Evolutionary conservation across 169 alveolate species (phyloP).

Genomic region (Plasmodium fragile): DNA sequence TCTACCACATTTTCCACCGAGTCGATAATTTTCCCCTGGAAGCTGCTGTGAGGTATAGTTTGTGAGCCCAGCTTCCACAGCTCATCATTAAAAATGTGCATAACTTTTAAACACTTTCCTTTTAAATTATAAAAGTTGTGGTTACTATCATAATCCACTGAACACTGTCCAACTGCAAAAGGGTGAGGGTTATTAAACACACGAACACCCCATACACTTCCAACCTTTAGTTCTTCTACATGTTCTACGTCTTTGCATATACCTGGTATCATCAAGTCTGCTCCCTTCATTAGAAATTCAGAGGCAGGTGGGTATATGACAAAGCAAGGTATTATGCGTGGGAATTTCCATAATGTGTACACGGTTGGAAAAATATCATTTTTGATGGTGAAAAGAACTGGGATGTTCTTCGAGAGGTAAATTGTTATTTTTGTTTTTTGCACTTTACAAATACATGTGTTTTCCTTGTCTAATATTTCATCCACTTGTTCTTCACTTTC

Average conservation of each 20-base stretch:
- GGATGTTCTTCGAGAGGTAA: constrained; percentile 56
- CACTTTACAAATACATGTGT: constrained; percentile 43
- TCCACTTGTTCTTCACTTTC: constrained; percentile 50
- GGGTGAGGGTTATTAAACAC: constrained; percentile 76
- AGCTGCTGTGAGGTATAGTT: constrained; percentile 48
- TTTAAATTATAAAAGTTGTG: constrained; percentile 26
- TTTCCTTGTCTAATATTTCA: constrained; percentile 55
- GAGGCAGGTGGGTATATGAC: constrained; percentile 78
- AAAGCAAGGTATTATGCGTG: constrained; percentile 73
- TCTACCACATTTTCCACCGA: constrained; percentile 56
- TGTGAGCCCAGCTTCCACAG: constrained; percentile 64
- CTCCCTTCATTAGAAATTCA: constrained; percentile 77
- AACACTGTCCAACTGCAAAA: constrained; percentile 35
- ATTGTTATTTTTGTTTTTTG: constrained; percentile 45
- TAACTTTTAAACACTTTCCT: constrained; percentile 70
- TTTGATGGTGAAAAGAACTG: constrained; percentile 25
- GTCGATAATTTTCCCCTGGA: constrained; percentile 47
- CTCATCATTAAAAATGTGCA: constrained; percentile 76
- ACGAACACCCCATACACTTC: constrained; percentile 75
- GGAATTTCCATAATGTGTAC: constrained; percentile 78
- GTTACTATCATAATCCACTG: constrained; percentile 57
- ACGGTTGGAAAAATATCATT: constrained; percentile 59
- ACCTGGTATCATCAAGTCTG: constrained; percentile 83
- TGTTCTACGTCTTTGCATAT: constrained; percentile 75
- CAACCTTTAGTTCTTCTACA: constrained; percentile 54